Evolutionary conservation across 2,329 filamentous ascomycete species (phyloP).

Genomic region (Colletotrichum paranaense): DNA sequence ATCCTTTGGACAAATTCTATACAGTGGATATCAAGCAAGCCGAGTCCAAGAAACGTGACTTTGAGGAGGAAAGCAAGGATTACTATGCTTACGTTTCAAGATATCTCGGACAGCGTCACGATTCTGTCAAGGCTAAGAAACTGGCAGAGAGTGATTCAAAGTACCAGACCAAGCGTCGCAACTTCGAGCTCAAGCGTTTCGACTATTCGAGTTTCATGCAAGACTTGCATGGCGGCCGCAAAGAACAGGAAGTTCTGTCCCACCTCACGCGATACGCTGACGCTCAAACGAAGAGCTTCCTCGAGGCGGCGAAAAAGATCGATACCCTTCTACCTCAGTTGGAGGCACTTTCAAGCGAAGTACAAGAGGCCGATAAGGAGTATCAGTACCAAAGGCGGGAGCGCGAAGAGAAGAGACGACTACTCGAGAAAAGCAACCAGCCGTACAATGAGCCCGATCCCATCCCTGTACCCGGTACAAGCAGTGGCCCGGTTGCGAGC

Average conservation of each 20-base stretch:
- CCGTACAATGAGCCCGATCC: conserved; percentile 77
- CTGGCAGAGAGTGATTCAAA: conserved; percentile 94
- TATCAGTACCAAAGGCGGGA: conserved; percentile 96
- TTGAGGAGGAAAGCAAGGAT: conserved; percentile 98
- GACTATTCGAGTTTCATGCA: conserved; percentile 99
- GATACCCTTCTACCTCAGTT: conserved; percentile 89
- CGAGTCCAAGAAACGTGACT: conserved; percentile 95
- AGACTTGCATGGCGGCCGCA: conserved; percentile 97
- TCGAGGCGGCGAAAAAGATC: conserved; percentile 86
- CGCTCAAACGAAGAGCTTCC: conserved; percentile 85
- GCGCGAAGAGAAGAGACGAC: conserved; percentile 90
- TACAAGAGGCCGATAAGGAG: conserved; percentile 94
- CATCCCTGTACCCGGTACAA: conserved; percentile 52
- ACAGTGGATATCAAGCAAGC: conserved; percentile 97
- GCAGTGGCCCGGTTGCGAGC: conserved; percentile 42
- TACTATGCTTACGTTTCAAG: conserved; percentile 96
- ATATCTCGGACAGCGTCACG: conserved; percentile 95
- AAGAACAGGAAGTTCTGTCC: conserved; percentile 96
- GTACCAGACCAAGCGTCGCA: conserved; percentile 92
- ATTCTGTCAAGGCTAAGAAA: conserved; percentile 98
- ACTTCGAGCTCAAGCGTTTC: conserved; percentile 96
- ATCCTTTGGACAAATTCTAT: conserved; percentile 91
- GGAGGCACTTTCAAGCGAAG: conserved; percentile 87
- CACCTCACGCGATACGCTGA: conserved; percentile 95
- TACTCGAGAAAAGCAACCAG: conserved; percentile 88